Base-by-base conservation (phyloP, 441 rosid genomes). In the Flueggea neowawraea region DNA sequence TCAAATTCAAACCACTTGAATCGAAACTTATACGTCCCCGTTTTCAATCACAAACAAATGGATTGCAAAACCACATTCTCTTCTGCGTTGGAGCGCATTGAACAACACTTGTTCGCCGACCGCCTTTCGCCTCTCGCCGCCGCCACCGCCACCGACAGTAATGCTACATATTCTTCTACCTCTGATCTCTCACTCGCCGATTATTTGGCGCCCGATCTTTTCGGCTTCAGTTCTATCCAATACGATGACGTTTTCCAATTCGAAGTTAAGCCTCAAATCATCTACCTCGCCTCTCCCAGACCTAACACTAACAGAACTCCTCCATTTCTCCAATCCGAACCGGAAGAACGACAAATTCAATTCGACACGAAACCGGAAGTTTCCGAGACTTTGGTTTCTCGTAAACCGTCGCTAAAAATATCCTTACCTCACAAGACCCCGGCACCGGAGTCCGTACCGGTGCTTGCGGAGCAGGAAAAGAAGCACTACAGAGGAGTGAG, bases 401-500 rank as follows among this genome's bases (percentile, higher is more conserved):
- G 80, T 32, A 86, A 76, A 69, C 89, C 80, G 56, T 61, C 79
- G 10, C 62, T 89, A 54, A 73, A 80, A 64, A 66, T 88, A 54
- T 72, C 84, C 0, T 61, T 72, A 10, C 91, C 94, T 4, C 63
- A 31, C 9, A 72, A 77, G 61, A 69, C 84, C 1, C 28, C 28
- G 28, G 6, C 67, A 16, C 41, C 65, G 49, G 69, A 11, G 57
- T 22, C 15, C 16, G 45, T 3, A 14, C 6, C 5, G 4, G 32
- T 31, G 13, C 14, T 12, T 1, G 66, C 47, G 0, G 76, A 3
- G 56, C 73, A 75, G 41, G 80, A 72, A n/a, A 68, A 55, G 64
- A 74, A 64, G 79, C 96, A 80, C 54, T 88, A 88, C 78, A 80
- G 98, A 78, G 98, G 98, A 9, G 97, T 93, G 54, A 78, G 97